These are phyloP conservation scores for Onygenales sp. DNA, from an alignment of 2,329 filamentous ascomycete genomes.

Conservation along the genomic window DNA sequence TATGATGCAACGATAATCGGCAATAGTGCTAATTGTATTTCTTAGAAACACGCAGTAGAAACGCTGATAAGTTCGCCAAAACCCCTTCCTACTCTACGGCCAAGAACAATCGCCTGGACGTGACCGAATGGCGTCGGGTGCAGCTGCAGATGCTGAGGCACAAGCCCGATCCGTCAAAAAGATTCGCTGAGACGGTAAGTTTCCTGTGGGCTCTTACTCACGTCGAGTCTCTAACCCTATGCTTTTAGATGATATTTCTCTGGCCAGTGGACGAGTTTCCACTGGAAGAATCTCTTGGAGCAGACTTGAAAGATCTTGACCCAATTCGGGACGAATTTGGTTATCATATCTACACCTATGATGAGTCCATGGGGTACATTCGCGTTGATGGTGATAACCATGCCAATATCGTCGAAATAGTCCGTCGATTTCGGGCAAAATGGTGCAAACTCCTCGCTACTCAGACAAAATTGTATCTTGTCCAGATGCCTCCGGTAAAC, in stretches of 20 bases:
- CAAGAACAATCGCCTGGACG: slow-evolving; percentile 17
- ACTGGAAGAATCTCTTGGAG: slow-evolving; percentile 31
- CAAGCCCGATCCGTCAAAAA: slow-evolving; percentile 14
- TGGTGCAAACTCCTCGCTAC: slow-evolving; percentile 21
- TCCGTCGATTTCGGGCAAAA: slow-evolving; percentile 16
- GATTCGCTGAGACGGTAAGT: slow-evolving; percentile 20
- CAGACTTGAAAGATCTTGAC: slow-evolving; percentile 36
- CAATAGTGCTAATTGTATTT: neutral
- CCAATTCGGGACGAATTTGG: slow-evolving; percentile 30
- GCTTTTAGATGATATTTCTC: slow-evolving; percentile 28
- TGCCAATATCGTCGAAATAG: slow-evolving; percentile 29
- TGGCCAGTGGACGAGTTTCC: slow-evolving; percentile 38
- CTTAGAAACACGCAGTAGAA: slow-evolving; percentile 9
- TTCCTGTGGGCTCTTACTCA: slow-evolving; percentile 2
- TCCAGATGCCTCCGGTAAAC: slow-evolving; percentile 18
- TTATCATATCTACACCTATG: slow-evolving; percentile 33
- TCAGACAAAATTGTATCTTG: slow-evolving; percentile 24
- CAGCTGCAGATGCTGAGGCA: slow-evolving; percentile 18
- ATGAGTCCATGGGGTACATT: slow-evolving; percentile 20
- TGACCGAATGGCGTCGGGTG: slow-evolving; percentile 16
- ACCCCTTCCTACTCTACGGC: slow-evolving; percentile 15
- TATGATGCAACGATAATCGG: neutral
- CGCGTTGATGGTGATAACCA: slow-evolving; percentile 21
- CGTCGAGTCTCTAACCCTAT: neutral
- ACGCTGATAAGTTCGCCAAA: slow-evolving; percentile 16